A percentile compares a stretch with the other conserved stretches of the same genome.
These are phyloP conservation scores for Dimocarpus longan DNA, from an alignment of 345 rosid genomes.

Conservation along the genomic window DNA sequence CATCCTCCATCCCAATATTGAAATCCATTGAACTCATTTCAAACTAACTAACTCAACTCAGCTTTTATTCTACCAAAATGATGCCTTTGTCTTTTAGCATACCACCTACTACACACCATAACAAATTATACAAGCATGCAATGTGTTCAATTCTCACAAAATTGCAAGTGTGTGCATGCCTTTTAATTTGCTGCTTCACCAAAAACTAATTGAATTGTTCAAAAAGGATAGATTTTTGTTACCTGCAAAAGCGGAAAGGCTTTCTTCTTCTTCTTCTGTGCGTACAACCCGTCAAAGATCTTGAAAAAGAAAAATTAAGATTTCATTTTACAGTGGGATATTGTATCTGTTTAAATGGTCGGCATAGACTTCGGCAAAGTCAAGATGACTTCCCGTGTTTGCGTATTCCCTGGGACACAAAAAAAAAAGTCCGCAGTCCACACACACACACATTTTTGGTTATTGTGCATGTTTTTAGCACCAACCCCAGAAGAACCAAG, in stretches of 20 bases:
- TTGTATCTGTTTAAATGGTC: background rate
- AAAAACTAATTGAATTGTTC: background rate
- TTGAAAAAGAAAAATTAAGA: background rate
- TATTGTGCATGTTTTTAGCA: background rate
- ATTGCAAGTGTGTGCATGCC: background rate
- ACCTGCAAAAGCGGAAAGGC: background rate
- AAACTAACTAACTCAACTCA: background rate
- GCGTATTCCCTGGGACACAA: slow-evolving; percentile 2
- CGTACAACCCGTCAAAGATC: background rate
- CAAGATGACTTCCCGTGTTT: slow-evolving; percentile 4
- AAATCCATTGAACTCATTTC: background rate
- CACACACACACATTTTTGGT: background rate
- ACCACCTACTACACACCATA: background rate
- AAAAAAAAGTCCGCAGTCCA: background rate
- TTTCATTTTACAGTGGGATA: background rate
- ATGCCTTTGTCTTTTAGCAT: background rate
- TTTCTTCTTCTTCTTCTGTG: background rate
- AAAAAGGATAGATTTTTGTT: background rate
- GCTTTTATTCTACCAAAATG: background rate
- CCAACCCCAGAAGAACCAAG: background rate
- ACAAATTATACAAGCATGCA: background rate
- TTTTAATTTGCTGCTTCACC: background rate
- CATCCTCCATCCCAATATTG: slow-evolving; percentile 33
- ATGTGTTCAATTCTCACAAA: background rate
- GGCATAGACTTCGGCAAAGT: slow-evolving; percentile 2